Percentiles rank a stretch among this genome's conserved stretches.
phyloP scores from a whole-genome alignment of 2,329 filamentous ascomycete genomes.

The Chrysoporthe austroafricana region DNA sequence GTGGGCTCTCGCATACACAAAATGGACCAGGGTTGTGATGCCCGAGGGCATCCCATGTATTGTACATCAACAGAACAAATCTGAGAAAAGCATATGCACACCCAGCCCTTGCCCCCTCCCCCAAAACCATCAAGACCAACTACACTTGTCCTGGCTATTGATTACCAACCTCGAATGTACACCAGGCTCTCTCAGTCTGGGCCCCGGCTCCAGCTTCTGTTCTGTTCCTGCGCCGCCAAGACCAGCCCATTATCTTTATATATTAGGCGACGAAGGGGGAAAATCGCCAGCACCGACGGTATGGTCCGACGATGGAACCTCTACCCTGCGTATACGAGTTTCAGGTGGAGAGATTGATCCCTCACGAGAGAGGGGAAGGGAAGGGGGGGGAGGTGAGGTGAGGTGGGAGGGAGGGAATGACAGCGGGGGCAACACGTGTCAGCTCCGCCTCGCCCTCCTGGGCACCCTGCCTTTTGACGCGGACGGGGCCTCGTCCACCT shows the following conservation, averaged over 20 bases:
- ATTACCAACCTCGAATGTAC: no score
- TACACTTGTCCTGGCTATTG: no score
- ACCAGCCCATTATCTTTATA: constrained; percentile 2
- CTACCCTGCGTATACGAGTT: neutral
- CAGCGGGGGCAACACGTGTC: neutral
- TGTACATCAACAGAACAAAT: constrained; percentile 1
- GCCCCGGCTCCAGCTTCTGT: neutral
- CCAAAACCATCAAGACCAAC: no score
- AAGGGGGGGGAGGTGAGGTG: neutral
- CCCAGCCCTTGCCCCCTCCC: no score
- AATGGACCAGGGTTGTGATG: neutral
- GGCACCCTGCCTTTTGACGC: neutral
- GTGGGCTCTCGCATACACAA: neutral
- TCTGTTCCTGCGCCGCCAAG: neutral
- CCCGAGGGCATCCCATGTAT: neutral
- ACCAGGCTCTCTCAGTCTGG: neutral
- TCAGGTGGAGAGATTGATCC: neutral
- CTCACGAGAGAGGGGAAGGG: neutral
- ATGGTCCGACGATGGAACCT: neutral
- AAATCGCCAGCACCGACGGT: neutral
- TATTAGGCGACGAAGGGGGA: neutral
- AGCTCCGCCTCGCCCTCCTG: neutral
- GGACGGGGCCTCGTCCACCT: neutral
- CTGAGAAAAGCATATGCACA: no score
- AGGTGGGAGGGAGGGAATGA: neutral